These are phyloP conservation scores for Hericium erinaceus DNA, from an alignment of 768 basidiomycete genomes.

Conservation along the genomic window DNA sequence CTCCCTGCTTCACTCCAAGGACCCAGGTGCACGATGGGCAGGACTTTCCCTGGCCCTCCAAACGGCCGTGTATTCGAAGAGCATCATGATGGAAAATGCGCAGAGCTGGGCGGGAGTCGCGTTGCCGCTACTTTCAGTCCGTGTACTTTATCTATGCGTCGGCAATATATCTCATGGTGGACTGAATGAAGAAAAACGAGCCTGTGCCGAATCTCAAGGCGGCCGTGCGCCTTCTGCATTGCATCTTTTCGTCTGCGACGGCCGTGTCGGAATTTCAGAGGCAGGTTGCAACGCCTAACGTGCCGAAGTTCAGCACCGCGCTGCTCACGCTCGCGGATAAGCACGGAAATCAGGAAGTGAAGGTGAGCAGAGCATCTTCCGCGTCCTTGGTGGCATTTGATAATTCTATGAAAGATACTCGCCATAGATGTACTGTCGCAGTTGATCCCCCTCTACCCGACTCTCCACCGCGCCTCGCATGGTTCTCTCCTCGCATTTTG, in stretches of 20 bases:
- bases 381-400: neutral
- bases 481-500: constrained; percentile 43
- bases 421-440: constrained; percentile 39
- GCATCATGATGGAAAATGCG: constrained; percentile 58
- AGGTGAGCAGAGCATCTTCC: constrained; percentile 29
- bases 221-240: constrained; percentile 51
- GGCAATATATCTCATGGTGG: constrained; percentile 10
- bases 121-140: constrained; percentile 61
- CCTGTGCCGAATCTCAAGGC: constrained; percentile 49
- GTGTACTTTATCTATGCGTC: constrained; percentile 28
- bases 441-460: constrained; percentile 61
- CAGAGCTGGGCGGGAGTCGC: constrained; percentile 62
- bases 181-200: constrained; percentile 53
- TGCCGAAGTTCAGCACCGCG: constrained; percentile 59
- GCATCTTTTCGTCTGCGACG: constrained; percentile 50
- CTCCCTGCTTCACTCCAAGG: constrained; percentile 69
- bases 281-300: constrained; percentile 62
- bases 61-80: constrained; percentile 48
- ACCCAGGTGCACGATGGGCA: constrained; percentile 70
- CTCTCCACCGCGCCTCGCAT: constrained; percentile 49
- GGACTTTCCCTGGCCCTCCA: constrained; percentile 68
- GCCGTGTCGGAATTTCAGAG: constrained; percentile 75
- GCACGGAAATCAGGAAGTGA: constrained; percentile 39
- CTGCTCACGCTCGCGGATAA: constrained; percentile 50
- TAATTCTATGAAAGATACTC: constrained; percentile 28